These are phyloP conservation scores for Kazachstania sp. DNA, from an alignment of 1,139 yeast genomes.

Conservation along the genomic window DNA sequence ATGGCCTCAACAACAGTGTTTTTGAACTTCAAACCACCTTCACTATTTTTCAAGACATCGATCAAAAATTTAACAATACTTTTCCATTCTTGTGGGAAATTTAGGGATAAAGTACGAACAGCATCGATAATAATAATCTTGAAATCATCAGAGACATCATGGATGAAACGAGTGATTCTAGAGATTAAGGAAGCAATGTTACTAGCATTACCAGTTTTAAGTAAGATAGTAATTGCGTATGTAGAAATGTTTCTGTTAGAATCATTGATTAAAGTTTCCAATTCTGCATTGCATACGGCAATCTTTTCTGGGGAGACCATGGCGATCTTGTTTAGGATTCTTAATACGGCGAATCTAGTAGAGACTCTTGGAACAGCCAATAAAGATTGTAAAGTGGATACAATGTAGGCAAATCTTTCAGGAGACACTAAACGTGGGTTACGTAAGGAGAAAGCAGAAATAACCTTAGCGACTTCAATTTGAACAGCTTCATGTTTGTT, in stretches of 20 bases:
- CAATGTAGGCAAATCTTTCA: conserved; percentile 57
- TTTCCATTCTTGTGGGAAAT: conserved; percentile 86
- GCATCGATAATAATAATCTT: conserved; percentile 93
- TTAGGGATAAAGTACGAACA: conserved; percentile 79
- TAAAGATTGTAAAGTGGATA: conserved; percentile 65
- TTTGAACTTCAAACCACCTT: conserved; percentile 80
- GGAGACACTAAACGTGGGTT: conserved; percentile 42
- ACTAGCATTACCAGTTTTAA: conserved; percentile 90
- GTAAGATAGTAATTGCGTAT: conserved; percentile 92
- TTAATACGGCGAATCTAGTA: conserved; percentile 85
- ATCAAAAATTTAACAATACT: conserved; percentile 75
- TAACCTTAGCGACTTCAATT: conserved; percentile 84
- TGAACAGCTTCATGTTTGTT: conserved; percentile 87
- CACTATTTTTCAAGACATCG: conserved; percentile 72
- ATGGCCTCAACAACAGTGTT: conserved; percentile 85
- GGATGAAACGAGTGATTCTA: conserved; percentile 83
- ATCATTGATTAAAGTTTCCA: conserved; percentile 82
- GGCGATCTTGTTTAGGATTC: conserved; percentile 81
- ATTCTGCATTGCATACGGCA: conserved; percentile 65
- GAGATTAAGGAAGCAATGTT: conserved; percentile 83
- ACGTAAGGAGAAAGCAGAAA: conserved; percentile 46
- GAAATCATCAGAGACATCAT: conserved; percentile 92
- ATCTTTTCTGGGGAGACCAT: conserved; percentile 71
- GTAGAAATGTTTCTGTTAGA: conserved; percentile 90
- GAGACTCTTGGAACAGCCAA: conserved; percentile 85